Evolutionary conservation across 2,329 filamentous ascomycete genomes (phyloP).

Genomic region (Waltergamsia citrina): DNA sequence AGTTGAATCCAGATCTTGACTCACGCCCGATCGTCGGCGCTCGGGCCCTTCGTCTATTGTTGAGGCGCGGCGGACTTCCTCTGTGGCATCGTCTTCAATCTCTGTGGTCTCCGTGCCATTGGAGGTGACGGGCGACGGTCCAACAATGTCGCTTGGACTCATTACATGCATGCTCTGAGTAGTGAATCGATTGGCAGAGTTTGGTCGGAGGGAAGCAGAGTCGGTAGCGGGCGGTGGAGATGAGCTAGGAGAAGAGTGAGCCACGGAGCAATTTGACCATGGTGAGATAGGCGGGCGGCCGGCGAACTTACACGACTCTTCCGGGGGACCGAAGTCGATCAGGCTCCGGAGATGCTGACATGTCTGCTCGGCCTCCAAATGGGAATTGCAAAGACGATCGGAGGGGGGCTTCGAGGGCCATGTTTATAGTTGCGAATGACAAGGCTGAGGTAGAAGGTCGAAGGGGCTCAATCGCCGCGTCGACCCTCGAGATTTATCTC

Average conservation of each 20-base stretch:
- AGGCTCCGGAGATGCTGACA: slow-evolving; percentile 45
- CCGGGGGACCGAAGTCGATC: slow-evolving; percentile 37
- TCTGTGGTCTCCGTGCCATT: slow-evolving; percentile 77
- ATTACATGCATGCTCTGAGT: slow-evolving; percentile 45
- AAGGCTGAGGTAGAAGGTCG: neutral
- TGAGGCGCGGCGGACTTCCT: slow-evolving; percentile 36
- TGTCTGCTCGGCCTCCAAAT: slow-evolving; percentile 35
- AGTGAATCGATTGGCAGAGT: slow-evolving; percentile 35
- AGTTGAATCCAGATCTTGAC: slow-evolving; percentile 2
- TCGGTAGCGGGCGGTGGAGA: slow-evolving; percentile 27
- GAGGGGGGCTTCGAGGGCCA: slow-evolving; percentile 42
- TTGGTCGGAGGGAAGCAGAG: slow-evolving; percentile 40
- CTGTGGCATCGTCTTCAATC: slow-evolving; percentile 67
- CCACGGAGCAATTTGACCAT: neutral
- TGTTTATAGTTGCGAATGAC: slow-evolving; percentile 7
- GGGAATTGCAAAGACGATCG: slow-evolving; percentile 40
- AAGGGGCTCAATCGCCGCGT: neutral
- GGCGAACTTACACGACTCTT: slow-evolving; percentile 38
- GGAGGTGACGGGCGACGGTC: slow-evolving; percentile 77
- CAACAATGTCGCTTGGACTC: slow-evolving; percentile 61
- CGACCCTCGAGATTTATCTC: neutral
- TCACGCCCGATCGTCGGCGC: slow-evolving; percentile 19
- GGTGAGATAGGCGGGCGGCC: no score
- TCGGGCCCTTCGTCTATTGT: slow-evolving; percentile 5
- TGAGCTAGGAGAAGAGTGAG: slow-evolving; percentile 12